Percentiles rank a stretch among this genome's conserved stretches.
phyloP scores from a whole-genome alignment of 2,329 filamentous ascomycete genomes.

The Cyanodermella asteris region DNA sequence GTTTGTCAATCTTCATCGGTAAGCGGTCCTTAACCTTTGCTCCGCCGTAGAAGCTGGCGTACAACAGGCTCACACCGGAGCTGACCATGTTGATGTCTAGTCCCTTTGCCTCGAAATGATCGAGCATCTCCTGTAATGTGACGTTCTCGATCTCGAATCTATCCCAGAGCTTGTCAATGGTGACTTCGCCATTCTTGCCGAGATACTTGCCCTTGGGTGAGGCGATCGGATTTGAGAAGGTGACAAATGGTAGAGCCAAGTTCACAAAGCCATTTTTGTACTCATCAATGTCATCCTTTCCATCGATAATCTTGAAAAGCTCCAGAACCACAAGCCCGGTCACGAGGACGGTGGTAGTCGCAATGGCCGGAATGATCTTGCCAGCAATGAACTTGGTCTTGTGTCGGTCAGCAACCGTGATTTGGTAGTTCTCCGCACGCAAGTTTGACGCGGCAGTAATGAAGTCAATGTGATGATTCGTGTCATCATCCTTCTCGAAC shows the following conservation, averaged over 20 bases:
- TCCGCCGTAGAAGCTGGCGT: conserved; percentile 76
- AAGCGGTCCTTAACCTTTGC: conserved; percentile 68
- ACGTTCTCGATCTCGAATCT: conserved; percentile 80
- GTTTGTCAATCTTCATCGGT: conserved; percentile 56
- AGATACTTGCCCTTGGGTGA: conserved; percentile 84
- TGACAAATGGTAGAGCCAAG: conserved; percentile 87
- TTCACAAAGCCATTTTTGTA: conserved; percentile 99
- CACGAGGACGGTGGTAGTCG: conserved; percentile 86
- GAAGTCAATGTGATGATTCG: conserved; percentile 96
- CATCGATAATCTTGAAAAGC: conserved; percentile 89
- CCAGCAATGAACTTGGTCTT: conserved; percentile 99
- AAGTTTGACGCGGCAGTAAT: conserved; percentile 94
- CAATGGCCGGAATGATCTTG: conserved; percentile 98
- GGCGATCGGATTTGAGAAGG: conserved; percentile 89
- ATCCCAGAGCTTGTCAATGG: conserved; percentile 93
- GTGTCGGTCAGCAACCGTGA: conserved; percentile 74
- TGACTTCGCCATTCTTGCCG: conserved; percentile 52
- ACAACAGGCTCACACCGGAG: conserved; percentile 88
- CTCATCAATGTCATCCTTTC: conserved; percentile 89
- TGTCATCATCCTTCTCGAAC: conserved; percentile 97
- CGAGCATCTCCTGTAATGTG: conserved; percentile 62
- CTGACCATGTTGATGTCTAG: conserved; percentile 79
- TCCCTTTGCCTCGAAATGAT: conserved; percentile 60
- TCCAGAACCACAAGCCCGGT: conserved; percentile 85
- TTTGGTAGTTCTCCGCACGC: conserved; percentile 95